A percentile compares a stretch with the other conserved stretches of the same genome.
phyloP scores from a whole-genome alignment of 2,329 filamentous ascomycete genomes.

The Alternaria sp. region DNA sequence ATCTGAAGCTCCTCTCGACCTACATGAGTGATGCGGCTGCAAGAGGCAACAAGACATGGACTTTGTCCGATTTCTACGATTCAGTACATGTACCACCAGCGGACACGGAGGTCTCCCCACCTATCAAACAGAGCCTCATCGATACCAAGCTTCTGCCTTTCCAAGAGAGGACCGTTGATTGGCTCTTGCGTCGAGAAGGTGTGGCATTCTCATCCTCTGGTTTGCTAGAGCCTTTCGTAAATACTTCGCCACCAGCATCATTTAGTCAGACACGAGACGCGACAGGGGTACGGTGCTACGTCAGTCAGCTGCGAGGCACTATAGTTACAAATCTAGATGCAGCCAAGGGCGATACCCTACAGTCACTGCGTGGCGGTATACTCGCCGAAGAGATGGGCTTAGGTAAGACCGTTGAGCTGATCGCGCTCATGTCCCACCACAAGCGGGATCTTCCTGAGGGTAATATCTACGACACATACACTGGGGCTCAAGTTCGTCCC shows the following conservation, averaged over 20 bases:
- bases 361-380: conserved; percentile 66
- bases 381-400: conserved; percentile 85
- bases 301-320: conserved; percentile 71
- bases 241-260: conserved; percentile 51
- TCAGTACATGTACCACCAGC: conserved; percentile 69
- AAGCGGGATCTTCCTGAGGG: conserved; percentile 47
- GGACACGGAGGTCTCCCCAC: conserved; percentile 44
- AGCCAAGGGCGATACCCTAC: conserved; percentile 52
- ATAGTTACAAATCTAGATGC: conserved; percentile 60
- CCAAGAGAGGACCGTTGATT: conserved; percentile 73
- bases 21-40: conserved; percentile 31
- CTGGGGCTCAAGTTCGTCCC: conserved; percentile 56
- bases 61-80: conserved; percentile 71
- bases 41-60: conserved; percentile 50
- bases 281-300: conserved; percentile 59
- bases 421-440: conserved; percentile 74
- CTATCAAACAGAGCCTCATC: conserved; percentile 39
- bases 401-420: conserved; percentile 80
- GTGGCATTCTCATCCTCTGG: conserved; percentile 55
- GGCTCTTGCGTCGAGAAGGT: conserved; percentile 74
- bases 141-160: conserved; percentile 71
- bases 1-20: conserved; percentile 37
- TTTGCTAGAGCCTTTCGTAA: conserved; percentile 20
- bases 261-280: conserved; percentile 59
- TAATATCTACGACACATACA: conserved; percentile 52